These are phyloP conservation scores for Trypanosoma platydactyli DNA, from an alignment of 208 protist species.

Conservation along the genomic window DNA sequence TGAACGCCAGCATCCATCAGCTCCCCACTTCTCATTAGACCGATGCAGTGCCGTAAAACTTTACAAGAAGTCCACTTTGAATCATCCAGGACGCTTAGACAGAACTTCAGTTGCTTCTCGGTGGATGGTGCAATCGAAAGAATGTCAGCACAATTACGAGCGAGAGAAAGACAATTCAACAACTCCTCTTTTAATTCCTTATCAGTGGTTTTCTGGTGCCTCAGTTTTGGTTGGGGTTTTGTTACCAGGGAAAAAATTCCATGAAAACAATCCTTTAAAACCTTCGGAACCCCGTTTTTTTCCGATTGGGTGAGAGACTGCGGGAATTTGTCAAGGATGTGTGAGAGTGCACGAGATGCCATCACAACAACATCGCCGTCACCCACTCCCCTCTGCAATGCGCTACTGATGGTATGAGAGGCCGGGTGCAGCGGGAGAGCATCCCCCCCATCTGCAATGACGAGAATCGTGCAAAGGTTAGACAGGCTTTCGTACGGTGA, in stretches of 20 bases:
- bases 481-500: slow-evolving; percentile 45
- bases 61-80: slow-evolving; percentile 71
- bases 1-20: slow-evolving; percentile 22
- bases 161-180: slow-evolving; percentile 66
- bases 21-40: slow-evolving; percentile 38
- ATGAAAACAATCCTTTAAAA: slow-evolving; percentile 18
- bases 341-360: slow-evolving; percentile 55
- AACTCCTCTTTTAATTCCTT: slow-evolving; percentile 78
- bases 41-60: slow-evolving; percentile 62
- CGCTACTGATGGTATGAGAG: slow-evolving; percentile 29
- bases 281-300: slow-evolving; percentile 10
- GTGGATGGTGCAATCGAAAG: slow-evolving; percentile 41
- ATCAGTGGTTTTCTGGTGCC: slow-evolving; percentile 43
- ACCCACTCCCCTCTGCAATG: slow-evolving; percentile 25
- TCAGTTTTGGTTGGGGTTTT: slow-evolving; percentile 18
- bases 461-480: slow-evolving; percentile 49
- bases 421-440: slow-evolving; percentile 34
- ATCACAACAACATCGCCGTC: slow-evolving; percentile 77
- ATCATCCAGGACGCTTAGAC: slow-evolving; percentile 47
- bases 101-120: slow-evolving; percentile 67
- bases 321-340: slow-evolving; percentile 72
- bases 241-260: slow-evolving; percentile 33
- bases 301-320: slow-evolving; percentile 10
- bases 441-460: slow-evolving; percentile 38
- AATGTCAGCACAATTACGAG: slow-evolving; percentile 31